Evolutionary conservation across 1,139 yeast species (phyloP).

Genomic region (Geotrichum histeridarum): DNA sequence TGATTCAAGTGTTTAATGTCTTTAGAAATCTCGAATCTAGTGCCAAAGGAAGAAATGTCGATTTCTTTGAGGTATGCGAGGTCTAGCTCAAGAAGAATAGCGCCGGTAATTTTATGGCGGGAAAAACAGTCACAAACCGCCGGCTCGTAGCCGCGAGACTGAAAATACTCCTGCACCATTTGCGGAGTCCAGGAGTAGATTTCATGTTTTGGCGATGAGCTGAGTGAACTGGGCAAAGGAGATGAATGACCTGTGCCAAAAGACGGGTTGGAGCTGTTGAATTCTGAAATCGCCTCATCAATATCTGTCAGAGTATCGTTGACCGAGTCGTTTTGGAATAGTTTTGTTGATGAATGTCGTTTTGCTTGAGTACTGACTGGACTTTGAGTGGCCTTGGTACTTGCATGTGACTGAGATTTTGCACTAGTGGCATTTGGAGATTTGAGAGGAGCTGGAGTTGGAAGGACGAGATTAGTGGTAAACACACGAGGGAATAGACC

Average conservation of each 20-base stretch:
- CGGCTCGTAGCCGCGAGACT: slow-evolving; percentile 65
- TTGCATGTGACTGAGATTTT: slow-evolving; percentile 11
- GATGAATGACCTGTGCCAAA: slow-evolving; percentile 11
- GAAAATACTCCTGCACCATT: slow-evolving; percentile 76
- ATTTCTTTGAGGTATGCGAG: slow-evolving; percentile 81
- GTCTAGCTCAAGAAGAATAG: slow-evolving; percentile 78
- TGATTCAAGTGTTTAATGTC: slow-evolving; percentile 66
- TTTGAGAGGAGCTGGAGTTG: slow-evolving; percentile 29
- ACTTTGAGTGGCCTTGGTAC: not conserved
- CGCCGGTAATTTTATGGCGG: slow-evolving; percentile 83
- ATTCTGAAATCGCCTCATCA: slow-evolving; percentile 75
- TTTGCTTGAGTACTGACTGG: slow-evolving; percentile 10
- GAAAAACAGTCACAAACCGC: slow-evolving; percentile 72
- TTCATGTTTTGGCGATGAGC: slow-evolving; percentile 9
- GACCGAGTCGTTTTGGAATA: slow-evolving; percentile 39
- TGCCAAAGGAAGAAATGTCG: slow-evolving; percentile 89
- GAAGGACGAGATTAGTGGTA: slow-evolving; percentile 38
- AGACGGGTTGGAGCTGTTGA: slow-evolving; percentile 31
- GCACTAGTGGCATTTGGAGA: slow-evolving; percentile 23
- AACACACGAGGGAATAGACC: slow-evolving; percentile 90
- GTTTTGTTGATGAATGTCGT: not conserved
- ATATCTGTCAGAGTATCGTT: slow-evolving; percentile 70
- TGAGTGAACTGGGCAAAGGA: slow-evolving; percentile 2
- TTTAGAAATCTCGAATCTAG: slow-evolving; percentile 84
- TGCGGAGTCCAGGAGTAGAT: slow-evolving; percentile 69